These are phyloP conservation scores for Tetracladium setigerum DNA, from an alignment of 495 filamentous ascomycete genomes.

Conservation along the genomic window DNA sequence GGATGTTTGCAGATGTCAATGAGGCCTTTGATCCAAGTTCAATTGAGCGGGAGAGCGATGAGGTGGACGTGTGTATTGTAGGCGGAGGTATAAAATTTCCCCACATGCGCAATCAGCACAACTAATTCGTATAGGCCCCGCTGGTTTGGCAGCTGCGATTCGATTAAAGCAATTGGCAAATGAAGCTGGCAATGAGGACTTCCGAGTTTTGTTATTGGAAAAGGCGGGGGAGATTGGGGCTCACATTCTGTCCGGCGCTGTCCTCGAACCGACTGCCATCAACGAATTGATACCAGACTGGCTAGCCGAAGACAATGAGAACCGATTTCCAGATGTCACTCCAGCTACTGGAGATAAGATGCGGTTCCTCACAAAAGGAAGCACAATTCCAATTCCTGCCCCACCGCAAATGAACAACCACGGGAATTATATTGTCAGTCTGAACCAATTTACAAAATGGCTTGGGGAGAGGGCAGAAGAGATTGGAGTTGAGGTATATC, in stretches of 20 bases:
- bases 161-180: constrained; percentile 92
- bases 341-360: constrained; percentile 78
- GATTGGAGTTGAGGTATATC: constrained; percentile 95
- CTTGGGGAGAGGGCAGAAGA: constrained; percentile 92
- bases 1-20: constrained; percentile 45
- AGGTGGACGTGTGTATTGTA: constrained; percentile 95
- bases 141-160: constrained; percentile 88
- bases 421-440: constrained; percentile 93
- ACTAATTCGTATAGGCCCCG: constrained; percentile 51
- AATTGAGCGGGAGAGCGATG: constrained; percentile 78
- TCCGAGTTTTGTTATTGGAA: constrained; percentile 85
- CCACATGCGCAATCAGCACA: not conserved
- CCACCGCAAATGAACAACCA: constrained; percentile 98
- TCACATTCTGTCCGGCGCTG: constrained; percentile 93
- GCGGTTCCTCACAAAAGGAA: constrained; percentile 86
- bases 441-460: constrained; percentile 94
- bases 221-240: constrained; percentile 94
- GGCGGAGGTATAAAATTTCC: constrained; percentile 59
- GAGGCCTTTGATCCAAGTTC: constrained; percentile 64
- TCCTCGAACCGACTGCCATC: constrained; percentile 83
- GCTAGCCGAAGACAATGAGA: constrained; percentile 79
- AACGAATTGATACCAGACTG: constrained; percentile 92
- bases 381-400: constrained; percentile 68
- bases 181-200: constrained; percentile 91
- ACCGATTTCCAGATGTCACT: constrained; percentile 75